Base-by-base conservation (phyloP, 768 basidiomycete genomes). In the Agaricus blazei region DNA sequence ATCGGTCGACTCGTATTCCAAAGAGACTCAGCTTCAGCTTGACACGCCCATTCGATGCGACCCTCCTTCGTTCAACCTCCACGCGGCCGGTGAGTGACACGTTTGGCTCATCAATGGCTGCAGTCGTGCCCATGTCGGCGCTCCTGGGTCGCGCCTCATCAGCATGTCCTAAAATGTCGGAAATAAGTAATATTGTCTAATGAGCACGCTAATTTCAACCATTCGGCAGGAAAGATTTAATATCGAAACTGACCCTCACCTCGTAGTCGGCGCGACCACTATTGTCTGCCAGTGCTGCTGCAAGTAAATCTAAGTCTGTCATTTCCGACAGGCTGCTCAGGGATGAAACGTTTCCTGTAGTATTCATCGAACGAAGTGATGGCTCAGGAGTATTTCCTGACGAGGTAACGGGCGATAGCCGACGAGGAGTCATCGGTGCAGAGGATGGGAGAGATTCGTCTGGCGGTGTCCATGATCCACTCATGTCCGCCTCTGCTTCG, bases 21-120 rank as follows among this genome's bases (percentile, higher is more conserved):
- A 88, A 69, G 48, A 90, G 65, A 7, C 75, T 73, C 48, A 90
- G 67, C 71, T 89, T 91, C 44, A 88, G 62, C 71, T 90, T 90
- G 52, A 83, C 74, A 42, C 83, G 83, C 4, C 88, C 88, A 61
- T 87, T 80, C 59, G 73, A 73, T 47, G 80, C 81, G 47, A 75
- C 75, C 24, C 88, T 77, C 51, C 80, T 74, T 23, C 85, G 79
- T 66, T 78, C 71, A 12, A 88, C 72, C 59, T 81, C 80, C 62
- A 90, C 72, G 58, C 63, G 67, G 47, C 75, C 81, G 41, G 72
- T 61, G 41, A 76, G 68, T 52, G 65, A 67, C 41, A 70, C 64
- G 58, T 72, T 72, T 42, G 47, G 26, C 54, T 50, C 54, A 55
- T 55, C 48, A 56, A 24, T 29, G 40, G 31, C 12, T 40, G 64